phyloP scores from a whole-genome alignment of 2,329 filamentous ascomycete species.

The Penicillium sp. region DNA sequence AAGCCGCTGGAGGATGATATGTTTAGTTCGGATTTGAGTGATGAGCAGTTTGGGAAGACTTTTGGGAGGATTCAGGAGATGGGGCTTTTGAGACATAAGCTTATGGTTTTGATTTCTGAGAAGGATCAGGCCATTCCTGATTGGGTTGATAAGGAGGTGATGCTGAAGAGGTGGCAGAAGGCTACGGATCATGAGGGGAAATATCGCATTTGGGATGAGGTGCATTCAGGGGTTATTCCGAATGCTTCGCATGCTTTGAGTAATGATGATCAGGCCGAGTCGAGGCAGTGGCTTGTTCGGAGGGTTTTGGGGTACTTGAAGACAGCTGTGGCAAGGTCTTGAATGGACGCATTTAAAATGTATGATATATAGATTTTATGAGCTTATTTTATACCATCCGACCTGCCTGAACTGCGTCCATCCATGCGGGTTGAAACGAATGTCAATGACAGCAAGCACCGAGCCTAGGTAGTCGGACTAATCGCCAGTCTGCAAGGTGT shows the following conservation, averaged over 20 bases:
- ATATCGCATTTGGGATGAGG: constrained; percentile 45
- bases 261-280: constrained; percentile 35
- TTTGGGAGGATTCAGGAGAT: constrained; percentile 55
- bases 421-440: not conserved
- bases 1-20: constrained; percentile 73
- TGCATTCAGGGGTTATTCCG: constrained; percentile 47
- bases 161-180: constrained; percentile 43
- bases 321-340: constrained; percentile 4
- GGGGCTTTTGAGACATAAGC: constrained; percentile 39
- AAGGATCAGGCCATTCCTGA: constrained; percentile 46
- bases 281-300: constrained; percentile 25
- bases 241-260: constrained; percentile 37
- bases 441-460: not conserved
- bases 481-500: not conserved
- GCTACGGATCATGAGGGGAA: constrained; percentile 35
- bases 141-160: constrained; percentile 46
- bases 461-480: too few species aligned
- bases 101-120: constrained; percentile 49
- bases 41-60: constrained; percentile 54
- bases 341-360: not conserved
- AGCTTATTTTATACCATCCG: not conserved
- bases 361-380: not conserved
- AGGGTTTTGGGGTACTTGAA: constrained; percentile 30
- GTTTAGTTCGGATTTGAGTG: constrained; percentile 70
- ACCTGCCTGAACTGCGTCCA: not conserved